These are phyloP conservation scores for Gracilaria caudata DNA, from an alignment of 23 red algal species.

Conservation along the genomic window DNA sequence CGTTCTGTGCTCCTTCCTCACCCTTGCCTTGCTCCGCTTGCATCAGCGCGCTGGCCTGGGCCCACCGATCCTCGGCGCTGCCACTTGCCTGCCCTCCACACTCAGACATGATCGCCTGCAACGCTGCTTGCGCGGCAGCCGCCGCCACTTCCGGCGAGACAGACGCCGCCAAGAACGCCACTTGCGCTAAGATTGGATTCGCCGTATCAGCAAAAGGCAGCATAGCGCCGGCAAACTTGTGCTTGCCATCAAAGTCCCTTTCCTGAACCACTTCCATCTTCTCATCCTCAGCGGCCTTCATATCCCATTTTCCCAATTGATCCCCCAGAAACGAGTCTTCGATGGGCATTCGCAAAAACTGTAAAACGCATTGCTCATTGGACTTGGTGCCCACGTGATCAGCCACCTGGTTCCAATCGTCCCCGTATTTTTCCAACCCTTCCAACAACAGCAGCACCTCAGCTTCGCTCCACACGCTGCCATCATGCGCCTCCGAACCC, in stretches of 20 bases:
- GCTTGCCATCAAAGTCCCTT: conserved; percentile 27
- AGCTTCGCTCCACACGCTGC: conserved; percentile 82
- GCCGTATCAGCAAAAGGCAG: conserved; percentile 82
- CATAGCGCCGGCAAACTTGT: conserved; percentile 47
- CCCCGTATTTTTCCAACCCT: conserved; percentile 89
- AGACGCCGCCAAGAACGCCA: conserved; percentile 88
- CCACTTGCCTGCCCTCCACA: conserved; percentile 19
- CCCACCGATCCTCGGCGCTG: conserved; percentile 7
- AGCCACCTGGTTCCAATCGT: conserved; percentile 95
- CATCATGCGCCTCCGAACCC: conserved; percentile 66
- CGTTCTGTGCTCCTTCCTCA: neutral
- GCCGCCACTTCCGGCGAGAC: conserved; percentile 90
- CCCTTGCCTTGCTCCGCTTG: neutral
- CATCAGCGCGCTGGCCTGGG: conserved; percentile 50
- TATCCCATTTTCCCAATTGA: conserved; percentile 66
- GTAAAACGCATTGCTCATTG: conserved; percentile 91
- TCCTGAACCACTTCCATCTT: conserved; percentile 40
- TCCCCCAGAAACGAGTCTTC: conserved; percentile 96
- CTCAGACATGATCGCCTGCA: conserved; percentile 51
- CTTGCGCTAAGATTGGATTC: conserved; percentile 92
- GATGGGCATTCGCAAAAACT: conserved; percentile 95
- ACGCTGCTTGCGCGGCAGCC: conserved; percentile 87
- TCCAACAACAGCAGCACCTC: conserved; percentile 91
- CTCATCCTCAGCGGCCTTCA: conserved; percentile 24
- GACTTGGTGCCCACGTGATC: conserved; percentile 89